Conservation (phyloP, 176 grass and related monocot species). For the Triticum timopheevii region DNA sequence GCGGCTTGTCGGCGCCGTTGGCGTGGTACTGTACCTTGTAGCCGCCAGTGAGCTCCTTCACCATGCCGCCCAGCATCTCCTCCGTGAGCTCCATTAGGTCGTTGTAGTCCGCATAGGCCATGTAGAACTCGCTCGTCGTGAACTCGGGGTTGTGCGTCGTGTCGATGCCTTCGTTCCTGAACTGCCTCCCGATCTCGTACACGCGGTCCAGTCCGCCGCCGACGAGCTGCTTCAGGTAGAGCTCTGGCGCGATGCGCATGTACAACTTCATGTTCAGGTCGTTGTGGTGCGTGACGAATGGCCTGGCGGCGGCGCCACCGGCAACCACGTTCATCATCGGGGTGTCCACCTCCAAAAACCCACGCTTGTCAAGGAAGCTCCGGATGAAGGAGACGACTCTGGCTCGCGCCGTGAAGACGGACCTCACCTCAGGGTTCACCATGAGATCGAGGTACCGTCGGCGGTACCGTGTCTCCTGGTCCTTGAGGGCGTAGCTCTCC, state of each 20-base stretch:
- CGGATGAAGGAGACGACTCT: conserved; percentile 65
- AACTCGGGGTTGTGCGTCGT: conserved; percentile 96
- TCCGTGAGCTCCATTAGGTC: conserved; percentile 71
- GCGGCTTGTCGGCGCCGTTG: conserved; percentile 58
- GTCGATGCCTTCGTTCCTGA: conserved; percentile 94
- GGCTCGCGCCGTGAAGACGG: conserved; percentile 74
- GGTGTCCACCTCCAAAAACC: conserved; percentile 76
- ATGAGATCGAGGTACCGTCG: conserved; percentile 88
- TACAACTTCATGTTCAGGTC: conserved; percentile 81
- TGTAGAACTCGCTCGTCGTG: conserved; percentile 92
- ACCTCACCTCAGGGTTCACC: conserved; percentile 80
- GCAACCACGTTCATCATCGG: conserved; percentile 90
- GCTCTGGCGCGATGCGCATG: conserved; percentile 92
- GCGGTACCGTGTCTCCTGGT: conserved; percentile 89
- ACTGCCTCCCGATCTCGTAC: conserved; percentile 97
- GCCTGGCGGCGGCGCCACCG: conserved; percentile 75
- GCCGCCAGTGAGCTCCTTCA: conserved; percentile 76
- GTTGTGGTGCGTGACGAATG: conserved; percentile 79
- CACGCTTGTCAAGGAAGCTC: conserved; percentile 65
- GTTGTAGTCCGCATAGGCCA: conserved; percentile 86
- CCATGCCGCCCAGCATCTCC: conserved; percentile 50
- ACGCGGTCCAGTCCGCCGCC: conserved; percentile 82
- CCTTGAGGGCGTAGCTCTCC: conserved; percentile 80
- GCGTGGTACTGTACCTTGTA: conserved; percentile 82
- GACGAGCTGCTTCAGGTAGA: conserved; percentile 84